phyloP scores from a whole-genome alignment of 352 stramenopile species.

The Globisporangium apiculatum region DNA sequence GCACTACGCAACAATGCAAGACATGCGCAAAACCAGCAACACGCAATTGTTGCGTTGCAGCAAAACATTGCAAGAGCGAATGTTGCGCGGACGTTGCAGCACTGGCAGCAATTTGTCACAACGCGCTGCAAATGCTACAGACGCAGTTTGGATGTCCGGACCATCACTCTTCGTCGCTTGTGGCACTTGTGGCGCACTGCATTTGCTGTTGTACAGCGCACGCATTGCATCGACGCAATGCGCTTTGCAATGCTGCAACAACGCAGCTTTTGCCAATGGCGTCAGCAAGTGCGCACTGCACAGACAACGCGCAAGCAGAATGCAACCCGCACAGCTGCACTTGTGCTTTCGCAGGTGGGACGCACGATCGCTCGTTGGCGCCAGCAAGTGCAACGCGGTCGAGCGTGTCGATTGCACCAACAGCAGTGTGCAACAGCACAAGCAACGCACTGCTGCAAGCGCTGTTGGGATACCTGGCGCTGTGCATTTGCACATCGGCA shows the following conservation, averaged over 20 bases:
- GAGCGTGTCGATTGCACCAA: background rate
- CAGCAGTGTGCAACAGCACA: background rate
- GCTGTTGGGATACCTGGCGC: background rate
- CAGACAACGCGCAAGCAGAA: background rate
- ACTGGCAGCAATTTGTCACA: background rate
- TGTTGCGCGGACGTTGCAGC: background rate
- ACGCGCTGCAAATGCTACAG: background rate
- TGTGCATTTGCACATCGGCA: background rate
- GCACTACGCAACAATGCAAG: background rate
- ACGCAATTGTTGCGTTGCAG: background rate
- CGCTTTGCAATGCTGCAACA: background rate
- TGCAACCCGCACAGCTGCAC: no score
- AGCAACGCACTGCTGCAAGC: background rate
- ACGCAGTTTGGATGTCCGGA: background rate
- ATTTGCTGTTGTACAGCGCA: background rate
- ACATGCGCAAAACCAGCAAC: background rate
- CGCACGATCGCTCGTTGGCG: no score
- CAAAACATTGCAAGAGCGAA: background rate
- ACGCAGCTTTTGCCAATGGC: background rate
- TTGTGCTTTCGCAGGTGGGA: no score
- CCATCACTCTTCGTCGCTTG: background rate
- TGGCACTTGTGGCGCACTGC: background rate
- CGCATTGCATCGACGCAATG: background rate
- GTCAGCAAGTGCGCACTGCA: background rate
- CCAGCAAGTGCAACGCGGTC: no score